Evolutionary conservation across 192 early-diverging fungal species (phyloP).

Genomic region (Coemansia aciculifera): DNA sequence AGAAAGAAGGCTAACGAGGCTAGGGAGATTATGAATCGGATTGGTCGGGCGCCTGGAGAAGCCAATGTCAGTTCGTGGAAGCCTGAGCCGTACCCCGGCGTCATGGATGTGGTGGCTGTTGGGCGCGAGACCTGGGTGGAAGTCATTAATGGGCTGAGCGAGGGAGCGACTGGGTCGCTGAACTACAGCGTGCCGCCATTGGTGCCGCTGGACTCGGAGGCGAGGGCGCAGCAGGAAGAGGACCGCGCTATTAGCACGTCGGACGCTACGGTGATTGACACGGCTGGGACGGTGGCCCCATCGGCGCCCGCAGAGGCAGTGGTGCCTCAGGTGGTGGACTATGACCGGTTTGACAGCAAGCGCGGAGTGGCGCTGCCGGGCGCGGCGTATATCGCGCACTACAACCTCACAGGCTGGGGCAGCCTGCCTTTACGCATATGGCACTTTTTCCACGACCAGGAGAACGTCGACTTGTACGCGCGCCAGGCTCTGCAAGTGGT

Average conservation of each 20-base stretch:
- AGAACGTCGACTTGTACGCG: slow-evolving; percentile 51
- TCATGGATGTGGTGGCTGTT: slow-evolving; percentile 51
- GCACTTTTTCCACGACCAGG: slow-evolving; percentile 56
- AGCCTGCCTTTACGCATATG: slow-evolving; percentile 41
- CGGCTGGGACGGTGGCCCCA: slow-evolving; percentile 9
- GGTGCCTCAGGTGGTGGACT: slow-evolving; percentile 28
- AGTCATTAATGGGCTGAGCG: slow-evolving; percentile 49
- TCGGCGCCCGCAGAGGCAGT: background rate
- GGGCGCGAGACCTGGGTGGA: slow-evolving; percentile 54
- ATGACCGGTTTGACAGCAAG: slow-evolving; percentile 40
- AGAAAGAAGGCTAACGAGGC: slow-evolving; percentile 39
- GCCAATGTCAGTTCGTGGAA: slow-evolving; percentile 32
- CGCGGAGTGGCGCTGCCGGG: slow-evolving; percentile 31
- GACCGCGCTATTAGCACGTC: slow-evolving; percentile 16
- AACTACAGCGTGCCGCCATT: slow-evolving; percentile 33
- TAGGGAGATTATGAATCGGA: slow-evolving; percentile 23
- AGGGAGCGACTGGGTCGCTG: slow-evolving; percentile 45
- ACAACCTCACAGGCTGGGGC: slow-evolving; percentile 46
- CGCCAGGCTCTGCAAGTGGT: slow-evolving; percentile 52
- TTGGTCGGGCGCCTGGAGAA: slow-evolving; percentile 28
- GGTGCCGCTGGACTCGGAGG: slow-evolving; percentile 31
- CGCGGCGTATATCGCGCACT: slow-evolving; percentile 45
- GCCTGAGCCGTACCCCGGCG: slow-evolving; percentile 41
- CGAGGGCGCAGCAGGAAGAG: slow-evolving; percentile 19
- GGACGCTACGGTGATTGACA: slow-evolving; percentile 28